phyloP scores from a whole-genome alignment of 495 filamentous ascomycete genomes.

The Talaromyces thailandensis region DNA sequence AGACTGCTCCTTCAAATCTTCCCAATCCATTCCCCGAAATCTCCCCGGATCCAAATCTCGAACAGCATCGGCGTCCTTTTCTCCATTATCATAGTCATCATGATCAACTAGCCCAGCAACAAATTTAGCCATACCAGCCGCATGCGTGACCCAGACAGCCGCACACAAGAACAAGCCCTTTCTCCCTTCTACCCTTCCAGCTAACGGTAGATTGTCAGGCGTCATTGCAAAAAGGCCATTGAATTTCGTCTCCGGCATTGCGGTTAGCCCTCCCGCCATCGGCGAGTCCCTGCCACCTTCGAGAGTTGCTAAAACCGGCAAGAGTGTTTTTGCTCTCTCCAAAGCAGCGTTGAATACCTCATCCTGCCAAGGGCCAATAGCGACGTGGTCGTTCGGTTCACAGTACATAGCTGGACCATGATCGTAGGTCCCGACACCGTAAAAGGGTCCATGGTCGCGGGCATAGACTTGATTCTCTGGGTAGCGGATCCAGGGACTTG shows the following conservation, averaged over 20 bases:
- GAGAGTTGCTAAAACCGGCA: not conserved
- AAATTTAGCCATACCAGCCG: constrained; percentile 24
- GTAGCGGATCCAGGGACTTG: constrained; percentile 22
- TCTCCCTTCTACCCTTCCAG: constrained; percentile 15
- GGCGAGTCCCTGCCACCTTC: not conserved
- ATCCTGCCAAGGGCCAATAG: constrained; percentile 20
- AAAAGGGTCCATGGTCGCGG: constrained; percentile 23
- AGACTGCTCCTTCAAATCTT: constrained; percentile 13
- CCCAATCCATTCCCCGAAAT: constrained; percentile 18
- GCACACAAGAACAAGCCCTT: constrained; percentile 21
- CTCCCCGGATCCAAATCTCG: constrained; percentile 19
- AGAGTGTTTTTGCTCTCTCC: constrained; percentile 13
- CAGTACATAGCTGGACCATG: constrained; percentile 15
- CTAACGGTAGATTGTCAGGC: constrained; percentile 27
- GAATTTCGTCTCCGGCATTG: constrained; percentile 13
- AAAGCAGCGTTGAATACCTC: constrained; percentile 14
- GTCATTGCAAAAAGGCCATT: constrained; percentile 31
- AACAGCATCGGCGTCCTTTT: constrained; percentile 5
- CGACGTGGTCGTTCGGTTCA: constrained; percentile 12
- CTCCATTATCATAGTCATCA: constrained; percentile 9
- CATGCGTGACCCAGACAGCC: constrained; percentile 28
- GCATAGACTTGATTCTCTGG: constrained; percentile 28
- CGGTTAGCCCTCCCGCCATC: not conserved
- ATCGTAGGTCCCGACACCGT: constrained; percentile 24
- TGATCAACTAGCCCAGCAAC: constrained; percentile 12